These are phyloP conservation scores for Pistacia vera DNA, from an alignment of 345 rosid species.

Conservation along the genomic window DNA sequence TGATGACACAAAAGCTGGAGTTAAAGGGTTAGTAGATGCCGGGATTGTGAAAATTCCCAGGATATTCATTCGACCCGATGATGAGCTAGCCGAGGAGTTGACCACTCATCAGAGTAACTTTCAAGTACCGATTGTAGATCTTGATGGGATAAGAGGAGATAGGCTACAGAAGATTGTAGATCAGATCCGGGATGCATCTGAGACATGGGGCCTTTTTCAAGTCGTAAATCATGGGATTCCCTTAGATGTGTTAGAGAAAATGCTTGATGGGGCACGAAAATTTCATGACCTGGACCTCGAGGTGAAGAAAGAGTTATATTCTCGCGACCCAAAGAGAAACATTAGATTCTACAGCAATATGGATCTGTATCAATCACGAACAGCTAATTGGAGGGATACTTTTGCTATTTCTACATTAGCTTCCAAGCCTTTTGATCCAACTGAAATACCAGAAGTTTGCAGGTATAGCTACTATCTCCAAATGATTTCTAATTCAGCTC, in stretches of 20 bases:
- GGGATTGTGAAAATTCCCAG: slow-evolving; percentile 27
- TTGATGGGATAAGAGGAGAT: slow-evolving; percentile 10
- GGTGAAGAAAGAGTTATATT: slow-evolving; percentile 24
- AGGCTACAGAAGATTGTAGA: slow-evolving; percentile 22
- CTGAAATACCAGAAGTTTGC: slow-evolving; percentile 11
- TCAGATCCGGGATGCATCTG: slow-evolving; percentile 31
- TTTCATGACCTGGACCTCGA: slow-evolving; percentile 24
- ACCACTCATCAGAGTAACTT: neutral
- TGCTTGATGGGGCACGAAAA: slow-evolving; percentile 5
- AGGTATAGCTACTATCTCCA: slow-evolving; percentile 4
- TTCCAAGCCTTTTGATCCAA: neutral
- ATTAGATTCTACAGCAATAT: slow-evolving; percentile 19
- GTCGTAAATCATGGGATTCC: slow-evolving; percentile 53
- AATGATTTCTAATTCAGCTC: too few species aligned
- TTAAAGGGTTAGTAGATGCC: slow-evolving; percentile 43
- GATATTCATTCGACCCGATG: slow-evolving; percentile 16
- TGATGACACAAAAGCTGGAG: slow-evolving; percentile 45
- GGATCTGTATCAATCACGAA: slow-evolving; percentile 15
- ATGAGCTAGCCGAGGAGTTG: slow-evolving; percentile 9
- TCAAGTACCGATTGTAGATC: slow-evolving; percentile 20
- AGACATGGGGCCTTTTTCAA: slow-evolving; percentile 49
- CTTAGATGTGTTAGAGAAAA: slow-evolving; percentile 14
- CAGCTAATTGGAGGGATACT: slow-evolving; percentile 41
- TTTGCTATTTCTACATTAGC: neutral
- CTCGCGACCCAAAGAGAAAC: neutral